phyloP scores from a whole-genome alignment of 2,329 filamentous ascomycete species.

The Nemania sp. region DNA sequence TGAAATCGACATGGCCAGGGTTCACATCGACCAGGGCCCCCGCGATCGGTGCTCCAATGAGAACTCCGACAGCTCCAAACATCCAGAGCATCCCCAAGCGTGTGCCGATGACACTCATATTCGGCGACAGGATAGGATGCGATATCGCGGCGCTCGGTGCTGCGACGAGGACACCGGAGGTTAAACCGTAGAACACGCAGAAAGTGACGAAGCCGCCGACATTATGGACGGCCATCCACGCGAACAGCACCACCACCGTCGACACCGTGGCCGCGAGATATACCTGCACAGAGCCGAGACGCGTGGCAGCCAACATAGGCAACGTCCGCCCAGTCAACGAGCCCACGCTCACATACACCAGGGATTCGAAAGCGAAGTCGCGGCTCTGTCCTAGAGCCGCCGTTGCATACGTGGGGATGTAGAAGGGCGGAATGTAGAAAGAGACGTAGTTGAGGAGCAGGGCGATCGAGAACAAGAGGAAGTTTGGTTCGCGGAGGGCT shows the following conservation, averaged over 20 bases:
- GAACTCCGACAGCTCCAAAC: slow-evolving; percentile 19
- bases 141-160: slow-evolving; percentile 27
- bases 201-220: slow-evolving; percentile 42
- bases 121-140: slow-evolving; percentile 38
- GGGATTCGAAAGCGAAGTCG: slow-evolving; percentile 19
- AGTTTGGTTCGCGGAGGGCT: slow-evolving; percentile 19
- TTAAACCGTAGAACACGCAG: slow-evolving; percentile 42
- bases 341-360: slow-evolving; percentile 51
- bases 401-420: slow-evolving; percentile 22
- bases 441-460: slow-evolving; percentile 24
- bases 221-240: slow-evolving; percentile 65
- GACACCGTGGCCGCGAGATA: slow-evolving; percentile 60
- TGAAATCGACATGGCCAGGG: slow-evolving; percentile 23
- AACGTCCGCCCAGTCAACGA: slow-evolving; percentile 66
- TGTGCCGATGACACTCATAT: slow-evolving; percentile 43
- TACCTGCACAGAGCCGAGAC: slow-evolving; percentile 66
- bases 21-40: slow-evolving; percentile 15
- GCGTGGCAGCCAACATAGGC: slow-evolving; percentile 65
- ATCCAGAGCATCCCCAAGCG: slow-evolving; percentile 44
- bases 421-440: slow-evolving; percentile 27
- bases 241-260: slow-evolving; percentile 61
- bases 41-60: slow-evolving; percentile 19
- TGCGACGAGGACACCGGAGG: slow-evolving; percentile 42
- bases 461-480: slow-evolving; percentile 22
- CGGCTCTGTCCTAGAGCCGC: slow-evolving; percentile 21